Conservation (phyloP, 2,329 filamentous ascomycete genomes). For the Fusarium protoensiforme region DNA sequence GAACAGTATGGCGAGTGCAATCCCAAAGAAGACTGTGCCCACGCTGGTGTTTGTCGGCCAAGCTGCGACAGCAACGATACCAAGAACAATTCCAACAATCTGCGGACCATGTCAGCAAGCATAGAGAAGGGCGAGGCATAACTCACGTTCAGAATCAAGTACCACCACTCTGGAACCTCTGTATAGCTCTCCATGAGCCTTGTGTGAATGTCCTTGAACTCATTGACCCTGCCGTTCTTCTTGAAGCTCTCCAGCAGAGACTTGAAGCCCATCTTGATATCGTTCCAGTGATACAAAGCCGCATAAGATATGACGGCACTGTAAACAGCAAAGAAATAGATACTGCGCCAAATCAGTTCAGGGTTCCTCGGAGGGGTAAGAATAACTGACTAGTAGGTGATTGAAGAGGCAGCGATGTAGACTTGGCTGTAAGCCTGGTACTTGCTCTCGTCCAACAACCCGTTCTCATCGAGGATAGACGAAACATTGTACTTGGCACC, state of each 20-base stretch:
- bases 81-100: conserved; percentile 47
- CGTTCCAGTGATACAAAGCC: conserved; percentile 47
- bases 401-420: conserved; percentile 42
- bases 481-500: conserved; percentile 54
- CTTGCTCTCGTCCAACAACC: conserved; percentile 46
- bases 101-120: not conserved
- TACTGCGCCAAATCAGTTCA: not conserved
- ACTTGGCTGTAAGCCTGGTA: conserved; percentile 51
- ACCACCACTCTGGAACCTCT: conserved; percentile 63
- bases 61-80: conserved; percentile 48
- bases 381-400: conserved; percentile 30
- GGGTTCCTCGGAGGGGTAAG: rapidly evolving
- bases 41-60: conserved; percentile 57
- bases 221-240: conserved; percentile 3
- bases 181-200: conserved; percentile 56
- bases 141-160: conserved; percentile 37
- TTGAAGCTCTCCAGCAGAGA: conserved; percentile 30
- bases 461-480: conserved; percentile 54
- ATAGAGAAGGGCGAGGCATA: too few relatives aligned
- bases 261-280: conserved; percentile 47
- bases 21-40: conserved; percentile 56
- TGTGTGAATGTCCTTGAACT: conserved; percentile 55
- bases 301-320: conserved; percentile 51
- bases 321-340: conserved; percentile 43
- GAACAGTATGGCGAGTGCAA: conserved; percentile 55